Conservation (phyloP, 805 yeast genomes). For the Myxozyma sirexii region DNA sequence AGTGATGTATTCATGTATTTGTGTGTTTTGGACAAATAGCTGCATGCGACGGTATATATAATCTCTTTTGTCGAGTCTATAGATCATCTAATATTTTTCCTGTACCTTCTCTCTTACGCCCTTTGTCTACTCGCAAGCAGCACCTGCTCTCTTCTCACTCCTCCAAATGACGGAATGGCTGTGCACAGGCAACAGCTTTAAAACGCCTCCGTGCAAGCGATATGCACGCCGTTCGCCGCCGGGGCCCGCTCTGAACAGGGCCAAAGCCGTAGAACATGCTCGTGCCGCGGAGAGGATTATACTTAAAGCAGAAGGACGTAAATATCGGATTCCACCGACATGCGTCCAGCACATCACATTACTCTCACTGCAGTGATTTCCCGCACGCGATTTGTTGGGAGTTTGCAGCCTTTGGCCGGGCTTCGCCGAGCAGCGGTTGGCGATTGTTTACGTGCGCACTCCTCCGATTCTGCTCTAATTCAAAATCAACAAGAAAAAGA, state of each 20-base stretch:
- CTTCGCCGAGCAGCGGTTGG: conserved; percentile 2
- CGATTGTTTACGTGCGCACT: conserved; percentile 6
- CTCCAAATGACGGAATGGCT: neutral
- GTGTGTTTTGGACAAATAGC: neutral
- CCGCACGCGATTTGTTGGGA: neutral
- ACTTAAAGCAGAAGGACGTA: neutral
- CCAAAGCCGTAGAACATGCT: no score
- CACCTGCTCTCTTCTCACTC: no score
- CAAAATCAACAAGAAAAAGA: neutral
- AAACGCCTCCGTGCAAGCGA: conserved; percentile 2
- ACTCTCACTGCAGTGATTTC: conserved; percentile 1
- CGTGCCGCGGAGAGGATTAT: no score
- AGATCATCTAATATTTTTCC: no score
- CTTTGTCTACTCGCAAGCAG: no score
- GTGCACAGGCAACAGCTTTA: neutral
- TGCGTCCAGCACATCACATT: no score
- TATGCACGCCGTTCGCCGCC: neutral
- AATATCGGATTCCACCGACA: conserved; percentile 10
- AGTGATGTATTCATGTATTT: neutral
- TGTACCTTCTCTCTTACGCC: no score
- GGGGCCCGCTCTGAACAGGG: neutral
- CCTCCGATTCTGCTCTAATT: neutral
- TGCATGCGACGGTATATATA: no score
- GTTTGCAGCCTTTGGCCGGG: neutral
- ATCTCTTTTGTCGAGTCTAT: no score